phyloP scores from a whole-genome alignment of 352 stramenopile species.

The Pythium oligandrum region DNA sequence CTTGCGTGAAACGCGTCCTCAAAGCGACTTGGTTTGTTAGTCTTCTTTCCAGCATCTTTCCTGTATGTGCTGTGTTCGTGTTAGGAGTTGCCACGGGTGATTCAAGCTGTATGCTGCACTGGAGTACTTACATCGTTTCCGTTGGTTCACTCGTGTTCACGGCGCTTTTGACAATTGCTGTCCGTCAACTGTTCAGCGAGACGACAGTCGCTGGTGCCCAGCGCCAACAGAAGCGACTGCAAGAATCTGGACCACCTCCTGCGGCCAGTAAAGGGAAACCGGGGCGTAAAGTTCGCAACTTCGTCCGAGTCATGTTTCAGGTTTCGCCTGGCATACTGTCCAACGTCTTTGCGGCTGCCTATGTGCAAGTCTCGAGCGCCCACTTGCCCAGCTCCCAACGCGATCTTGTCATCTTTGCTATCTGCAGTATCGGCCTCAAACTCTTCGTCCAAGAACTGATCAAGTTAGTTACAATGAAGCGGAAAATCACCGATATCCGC shows the following conservation, averaged over 20 bases:
- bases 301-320: not conserved
- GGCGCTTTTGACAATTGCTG: not conserved
- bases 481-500: conserved; percentile 9
- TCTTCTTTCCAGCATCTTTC: not conserved
- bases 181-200: not conserved
- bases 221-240: not conserved
- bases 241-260: not conserved
- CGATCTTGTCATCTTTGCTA: conserved; percentile 10
- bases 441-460: conserved; percentile 14
- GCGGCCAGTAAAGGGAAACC: not conserved
- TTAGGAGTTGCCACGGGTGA: not conserved
- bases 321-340: not conserved
- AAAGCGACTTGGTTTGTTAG: too few species aligned
- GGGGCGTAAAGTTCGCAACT: not conserved
- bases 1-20: not conserved
- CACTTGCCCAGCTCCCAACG: not conserved
- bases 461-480: conserved; percentile 15
- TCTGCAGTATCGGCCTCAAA: conserved; percentile 13
- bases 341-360: conserved; percentile 2
- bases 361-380: conserved; percentile 8
- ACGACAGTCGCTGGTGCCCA: not conserved
- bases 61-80: not conserved
- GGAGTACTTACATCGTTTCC: not conserved
- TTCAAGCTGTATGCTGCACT: not conserved
- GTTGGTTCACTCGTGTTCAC: not conserved